Evolutionary conservation across 192 early-diverging fungal genomes (phyloP), one percentile per base, ranked within the genome.

Genomic region (Gigaspora rosea): DNA sequence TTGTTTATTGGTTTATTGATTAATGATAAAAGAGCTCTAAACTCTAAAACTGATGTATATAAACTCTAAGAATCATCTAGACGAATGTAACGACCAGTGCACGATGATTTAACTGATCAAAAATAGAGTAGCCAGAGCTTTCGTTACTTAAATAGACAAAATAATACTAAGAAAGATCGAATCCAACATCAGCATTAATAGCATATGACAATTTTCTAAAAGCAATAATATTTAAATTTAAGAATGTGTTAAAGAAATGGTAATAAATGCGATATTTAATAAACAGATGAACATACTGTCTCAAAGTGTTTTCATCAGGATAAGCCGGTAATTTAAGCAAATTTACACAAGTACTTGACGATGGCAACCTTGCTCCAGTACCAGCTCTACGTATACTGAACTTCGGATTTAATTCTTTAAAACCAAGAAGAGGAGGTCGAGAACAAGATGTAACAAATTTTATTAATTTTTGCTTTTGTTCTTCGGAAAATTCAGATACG

Each of bases 391-490:
- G 85, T 47, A 96, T 90, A 78, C 90, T 91, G 59, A 95, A 85
- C 56, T 86, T 83, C 0, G 95, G 95, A 35, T 87, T 81, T 58
- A 96, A 76, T 76, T 90, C 89, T 41, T 86, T 86, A 76, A 99
- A 99, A 8, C 97, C 97, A 50, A 99, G 80, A 61, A 99, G 77
- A 27, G 97, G 97, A 27, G 95, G 95, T 52, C 97, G 81, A 49
- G 92, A 87, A 78, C 96, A 97, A 71, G 91, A 93, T 6, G 97
- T 99, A 9, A 96, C 89, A 88, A 99, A 99, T 78, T 92, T 92
- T 54, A 97, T 85, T 69, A 90, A 81, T 22, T 86, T 80, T 72
- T 80, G 80, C 6, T 83, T 83, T 73, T 88, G 81, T 63, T 86
- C 83, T 56, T 88, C 84, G 33, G 72, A 64, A 78, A 87, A 83